phyloP scores from a whole-genome alignment of 2,329 filamentous ascomycete genomes.

The Mollisiaceae sp. region DNA sequence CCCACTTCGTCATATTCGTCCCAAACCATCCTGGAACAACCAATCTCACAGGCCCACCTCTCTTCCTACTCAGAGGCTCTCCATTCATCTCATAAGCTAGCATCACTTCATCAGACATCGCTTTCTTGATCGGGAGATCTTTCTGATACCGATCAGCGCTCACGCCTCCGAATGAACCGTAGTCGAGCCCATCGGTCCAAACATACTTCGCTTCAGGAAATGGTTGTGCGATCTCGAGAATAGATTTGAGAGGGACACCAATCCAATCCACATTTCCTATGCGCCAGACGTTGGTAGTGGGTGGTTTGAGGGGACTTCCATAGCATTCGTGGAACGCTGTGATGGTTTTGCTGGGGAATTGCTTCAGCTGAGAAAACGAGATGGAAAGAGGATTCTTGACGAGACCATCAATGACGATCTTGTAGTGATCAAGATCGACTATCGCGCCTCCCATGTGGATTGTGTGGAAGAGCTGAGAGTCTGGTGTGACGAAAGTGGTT shows the following conservation, averaged over 20 bases:
- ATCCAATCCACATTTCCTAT: constrained; percentile 20
- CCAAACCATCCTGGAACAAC: constrained; percentile 22
- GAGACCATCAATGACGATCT: constrained; percentile 11
- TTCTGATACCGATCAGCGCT: constrained; percentile 20
- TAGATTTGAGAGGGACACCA: constrained; percentile 7
- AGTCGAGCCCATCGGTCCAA: constrained; percentile 18
- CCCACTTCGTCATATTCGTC: constrained; percentile 21
- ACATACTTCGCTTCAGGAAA: constrained; percentile 14
- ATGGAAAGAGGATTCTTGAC: constrained; percentile 3
- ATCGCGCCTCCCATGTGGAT: constrained; percentile 20
- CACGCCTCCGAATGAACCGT: constrained; percentile 13
- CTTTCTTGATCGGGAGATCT: constrained; percentile 21
- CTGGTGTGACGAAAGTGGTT: constrained; percentile 11
- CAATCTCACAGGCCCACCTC: constrained; percentile 21
- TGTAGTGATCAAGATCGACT: constrained; percentile 3
- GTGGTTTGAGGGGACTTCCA: constrained; percentile 16
- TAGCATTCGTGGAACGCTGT: constrained; percentile 25
- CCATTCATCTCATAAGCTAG: constrained; percentile 25
- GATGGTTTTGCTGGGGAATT: constrained; percentile 14
- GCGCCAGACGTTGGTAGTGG: constrained; percentile 18
- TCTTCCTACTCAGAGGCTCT: constrained; percentile 9
- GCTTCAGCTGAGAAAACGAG: neutral
- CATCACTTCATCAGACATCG: constrained; percentile 15
- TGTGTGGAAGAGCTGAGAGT: constrained; percentile 18
- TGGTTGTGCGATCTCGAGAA: constrained; percentile 12